Evolutionary conservation across 2,329 filamentous ascomycete species (phyloP), one percentile per base, ranked within the genome.

Genomic region (Cercospora sesami): DNA sequence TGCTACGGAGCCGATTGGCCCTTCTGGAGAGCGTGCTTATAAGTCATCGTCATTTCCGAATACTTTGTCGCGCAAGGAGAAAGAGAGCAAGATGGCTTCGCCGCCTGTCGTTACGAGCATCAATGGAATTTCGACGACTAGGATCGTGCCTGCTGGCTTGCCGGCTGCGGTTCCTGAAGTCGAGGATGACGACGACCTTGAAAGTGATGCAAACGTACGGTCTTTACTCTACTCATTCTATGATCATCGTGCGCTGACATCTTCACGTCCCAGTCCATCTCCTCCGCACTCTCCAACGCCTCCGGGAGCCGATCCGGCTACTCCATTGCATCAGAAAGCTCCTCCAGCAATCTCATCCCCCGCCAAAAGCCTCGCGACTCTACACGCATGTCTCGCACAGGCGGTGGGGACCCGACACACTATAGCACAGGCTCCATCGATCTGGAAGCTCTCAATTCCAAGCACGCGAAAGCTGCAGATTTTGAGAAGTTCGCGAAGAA

Each of bases 381-480:
- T 12, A 31, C 51, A 12, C 16, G 33, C 14, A 10, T 31, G 18
- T 31, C 55, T 14, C 31, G 55, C 30, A 55, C 23, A 26, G 48
- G 2, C 0, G 30, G 18, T 2, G 18, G 55, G 36, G 48, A 55
- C 14, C 36, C 14, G 10, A 60, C 16, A 4, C 53, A 65, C 7
- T 60, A 48, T 21, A 51, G 63, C 33, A 59, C 53, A 2, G 66
- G 62, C 2, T 68, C 66, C 7, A 65, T 65, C 4, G 66, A 68
- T 42, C 66, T 68, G 0, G 66, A 68, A 51, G 39, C 59, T 10
- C 18, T 68, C 1, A 62, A 63, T 10, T 62, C 57, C 1, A 59
- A 33, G 9, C 63, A 65, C 5, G 62, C 60, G 31, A 68, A 68
- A 48, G 62, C 63, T 4, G 66, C 57, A 30, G 39, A 51, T 10